Evolutionary conservation across 257 asterid species (phyloP).

Genomic region (Gynochthodes officinalis): DNA sequence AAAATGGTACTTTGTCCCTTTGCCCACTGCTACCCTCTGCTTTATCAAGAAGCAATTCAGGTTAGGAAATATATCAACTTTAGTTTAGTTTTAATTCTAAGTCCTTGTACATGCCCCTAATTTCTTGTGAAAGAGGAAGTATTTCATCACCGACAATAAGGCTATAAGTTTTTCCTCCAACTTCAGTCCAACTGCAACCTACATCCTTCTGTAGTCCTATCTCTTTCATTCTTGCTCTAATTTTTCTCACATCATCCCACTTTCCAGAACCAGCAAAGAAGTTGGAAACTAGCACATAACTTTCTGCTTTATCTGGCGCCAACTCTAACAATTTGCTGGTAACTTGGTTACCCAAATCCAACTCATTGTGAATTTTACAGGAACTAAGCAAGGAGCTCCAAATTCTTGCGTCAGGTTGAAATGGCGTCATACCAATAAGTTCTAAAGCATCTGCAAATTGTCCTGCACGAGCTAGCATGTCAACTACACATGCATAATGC

Average conservation of each 20-base stretch:
- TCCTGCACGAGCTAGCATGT: constrained; percentile 42
- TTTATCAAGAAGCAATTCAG: constrained; percentile 21
- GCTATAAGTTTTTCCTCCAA: constrained; percentile 26
- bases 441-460: constrained; percentile 27
- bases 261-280: constrained; percentile 27
- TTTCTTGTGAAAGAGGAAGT: constrained; percentile 14
- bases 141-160: constrained; percentile 21
- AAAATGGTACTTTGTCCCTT: constrained; percentile 7
- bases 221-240: constrained; percentile 25
- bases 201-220: constrained; percentile 25
- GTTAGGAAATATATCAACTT: constrained; percentile 9
- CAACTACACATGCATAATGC: constrained; percentile 35
- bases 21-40: constrained; percentile 10
- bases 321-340: constrained; percentile 26
- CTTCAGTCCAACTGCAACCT: constrained; percentile 37
- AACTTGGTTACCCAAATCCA: constrained; percentile 24
- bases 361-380: constrained; percentile 19
- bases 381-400: constrained; percentile 34
- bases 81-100: constrained; percentile 10
- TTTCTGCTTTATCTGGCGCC: constrained; percentile 28
- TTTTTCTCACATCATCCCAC: constrained; percentile 30
- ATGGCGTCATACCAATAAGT: constrained; percentile 25
- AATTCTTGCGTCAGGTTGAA: constrained; percentile 30
- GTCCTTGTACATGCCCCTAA: constrained; percentile 11
- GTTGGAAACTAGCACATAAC: constrained; percentile 32